Percentiles rank a stretch among this genome's conserved stretches.
Conservation (phyloP, 805 yeast species). For the Teunomyces cretensis region DNA sequence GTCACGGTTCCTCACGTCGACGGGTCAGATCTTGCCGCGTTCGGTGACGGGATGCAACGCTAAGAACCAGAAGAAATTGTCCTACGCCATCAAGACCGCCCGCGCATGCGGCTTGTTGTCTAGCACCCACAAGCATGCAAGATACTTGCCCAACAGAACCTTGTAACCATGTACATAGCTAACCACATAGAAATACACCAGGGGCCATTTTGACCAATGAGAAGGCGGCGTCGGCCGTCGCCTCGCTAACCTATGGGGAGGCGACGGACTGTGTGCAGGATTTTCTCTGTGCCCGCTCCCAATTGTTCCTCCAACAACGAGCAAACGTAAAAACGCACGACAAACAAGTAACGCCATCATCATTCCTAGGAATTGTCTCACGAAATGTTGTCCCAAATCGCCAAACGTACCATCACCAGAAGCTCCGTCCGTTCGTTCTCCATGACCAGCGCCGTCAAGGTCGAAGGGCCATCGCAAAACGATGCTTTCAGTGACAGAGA, state of each 20-base stretch:
- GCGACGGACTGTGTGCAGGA: neutral
- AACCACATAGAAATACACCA: neutral
- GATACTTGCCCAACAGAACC: constrained; percentile 42
- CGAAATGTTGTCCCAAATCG: constrained; percentile 22
- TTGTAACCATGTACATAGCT: constrained; percentile 30
- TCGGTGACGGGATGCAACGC: constrained; percentile 66
- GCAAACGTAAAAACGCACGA: neutral
- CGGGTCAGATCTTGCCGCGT: constrained; percentile 77
- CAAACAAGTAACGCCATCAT: neutral
- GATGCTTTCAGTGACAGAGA: constrained; percentile 70
- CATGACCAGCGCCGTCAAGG: constrained; percentile 24
- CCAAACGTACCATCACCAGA: constrained; percentile 20
- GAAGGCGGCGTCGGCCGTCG: neutral
- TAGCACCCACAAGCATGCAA: constrained; percentile 63
- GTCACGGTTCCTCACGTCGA: constrained; percentile 61
- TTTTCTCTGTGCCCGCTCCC: neutral
- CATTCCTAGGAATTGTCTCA: neutral
- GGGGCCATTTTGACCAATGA: neutral
- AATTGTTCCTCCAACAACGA: neutral
- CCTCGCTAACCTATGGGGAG: too few relatives aligned
- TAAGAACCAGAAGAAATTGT: constrained; percentile 65
- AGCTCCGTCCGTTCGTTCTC: constrained; percentile 32
- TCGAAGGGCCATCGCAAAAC: constrained; percentile 11
- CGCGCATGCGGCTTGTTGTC: constrained; percentile 79
- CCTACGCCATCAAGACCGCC: constrained; percentile 78